Percentiles rank a stretch among this genome's conserved stretches.
These are phyloP conservation scores for Erodium trifolium DNA, from an alignment of 441 rosid genomes.

Conservation along the genomic window DNA sequence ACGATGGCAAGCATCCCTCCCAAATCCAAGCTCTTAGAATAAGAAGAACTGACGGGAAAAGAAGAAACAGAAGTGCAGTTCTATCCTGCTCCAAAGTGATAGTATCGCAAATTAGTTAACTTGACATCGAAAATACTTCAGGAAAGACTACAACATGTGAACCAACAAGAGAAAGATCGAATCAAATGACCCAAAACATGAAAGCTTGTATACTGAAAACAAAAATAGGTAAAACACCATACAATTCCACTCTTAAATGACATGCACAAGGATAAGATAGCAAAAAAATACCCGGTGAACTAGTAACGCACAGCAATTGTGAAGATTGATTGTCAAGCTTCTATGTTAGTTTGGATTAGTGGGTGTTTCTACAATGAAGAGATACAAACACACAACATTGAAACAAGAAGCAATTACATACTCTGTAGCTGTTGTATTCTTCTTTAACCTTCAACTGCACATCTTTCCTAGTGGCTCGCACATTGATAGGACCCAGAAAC, in stretches of 20 bases:
- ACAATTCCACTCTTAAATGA: neutral
- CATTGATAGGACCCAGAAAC: slow-evolving; percentile 95
- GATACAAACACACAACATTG: neutral
- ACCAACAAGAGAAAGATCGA: neutral
- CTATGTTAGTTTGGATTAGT: neutral
- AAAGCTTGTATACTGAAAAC: no score
- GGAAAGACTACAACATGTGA: neutral
- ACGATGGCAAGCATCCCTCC: slow-evolving; percentile 88
- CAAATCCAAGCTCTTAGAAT: slow-evolving; percentile 69
- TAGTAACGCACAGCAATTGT: neutral
- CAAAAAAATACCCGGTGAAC: neutral
- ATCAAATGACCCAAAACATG: neutral
- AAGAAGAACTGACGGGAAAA: slow-evolving; percentile 66
- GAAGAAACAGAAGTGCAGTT: slow-evolving; percentile 79
- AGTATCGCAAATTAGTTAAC: slow-evolving; percentile 1
- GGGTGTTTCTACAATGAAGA: neutral
- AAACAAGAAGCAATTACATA: slow-evolving; percentile 16
- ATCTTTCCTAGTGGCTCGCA: slow-evolving; percentile 76
- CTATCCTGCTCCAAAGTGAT: slow-evolving; percentile 52
- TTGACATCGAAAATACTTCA: neutral
- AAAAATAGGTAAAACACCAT: neutral
- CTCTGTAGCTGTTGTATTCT: slow-evolving; percentile 93
- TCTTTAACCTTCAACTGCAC: slow-evolving; percentile 94
- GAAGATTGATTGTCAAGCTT: no score
- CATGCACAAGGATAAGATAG: neutral